Conservation (phyloP, 129 eudicot species). For the Solidago caesia region DNA sequence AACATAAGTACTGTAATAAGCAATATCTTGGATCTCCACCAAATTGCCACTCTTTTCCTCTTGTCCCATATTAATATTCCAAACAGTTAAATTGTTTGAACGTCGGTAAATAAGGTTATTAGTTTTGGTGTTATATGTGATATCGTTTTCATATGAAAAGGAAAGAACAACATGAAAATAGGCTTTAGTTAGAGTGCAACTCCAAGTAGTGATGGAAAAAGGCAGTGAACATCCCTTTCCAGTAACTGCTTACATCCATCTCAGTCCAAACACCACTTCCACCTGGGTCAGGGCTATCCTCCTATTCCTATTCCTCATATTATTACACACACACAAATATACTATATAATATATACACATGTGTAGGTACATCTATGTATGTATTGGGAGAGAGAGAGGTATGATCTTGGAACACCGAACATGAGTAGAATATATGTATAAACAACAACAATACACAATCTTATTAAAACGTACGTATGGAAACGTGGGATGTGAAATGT, state of each 20-base stretch:
- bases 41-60: not conserved
- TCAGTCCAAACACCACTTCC: conserved; percentile 21
- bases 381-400: too few species aligned
- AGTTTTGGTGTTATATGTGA: conserved; percentile 7
- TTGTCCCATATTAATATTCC: not conserved
- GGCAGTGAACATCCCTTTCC: conserved; percentile 35
- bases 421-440: too few species aligned
- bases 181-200: conserved; percentile 35
- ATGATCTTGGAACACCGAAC: too few species aligned
- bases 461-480: too few species aligned
- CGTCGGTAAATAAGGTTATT: not conserved
- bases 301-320: not conserved
- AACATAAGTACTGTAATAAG: too few species aligned
- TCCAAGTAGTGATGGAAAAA: conserved; percentile 27
- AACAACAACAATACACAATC: too few species aligned
- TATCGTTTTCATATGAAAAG: conserved; percentile 31
- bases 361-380: too few species aligned
- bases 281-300: conserved; percentile 24
- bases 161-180: conserved; percentile 29
- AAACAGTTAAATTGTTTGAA: not conserved
- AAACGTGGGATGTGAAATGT: too few species aligned
- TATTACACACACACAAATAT: not conserved
- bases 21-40: too few species aligned
- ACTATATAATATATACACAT: too few species aligned
- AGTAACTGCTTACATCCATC: conserved; percentile 22